phyloP scores from a whole-genome alignment of 495 filamentous ascomycete species.

The Lasiosphaeria miniovina region DNA sequence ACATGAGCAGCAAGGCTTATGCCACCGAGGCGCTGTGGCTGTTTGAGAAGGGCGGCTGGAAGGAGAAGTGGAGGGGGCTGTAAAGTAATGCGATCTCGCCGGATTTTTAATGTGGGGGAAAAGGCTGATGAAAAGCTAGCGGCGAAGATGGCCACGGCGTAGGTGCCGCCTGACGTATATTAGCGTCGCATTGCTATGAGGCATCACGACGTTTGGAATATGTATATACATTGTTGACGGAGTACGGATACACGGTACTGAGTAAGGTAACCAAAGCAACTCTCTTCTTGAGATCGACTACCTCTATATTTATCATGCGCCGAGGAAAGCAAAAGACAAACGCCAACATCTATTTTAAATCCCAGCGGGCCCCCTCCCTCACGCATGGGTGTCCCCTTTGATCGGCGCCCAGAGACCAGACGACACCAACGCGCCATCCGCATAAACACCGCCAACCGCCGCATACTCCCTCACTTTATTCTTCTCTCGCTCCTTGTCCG shows the following conservation, averaged over 20 bases:
- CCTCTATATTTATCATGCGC: too few relatives aligned
- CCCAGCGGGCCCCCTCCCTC: not conserved
- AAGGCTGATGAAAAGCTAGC: not conserved
- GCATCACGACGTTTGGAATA: too few relatives aligned
- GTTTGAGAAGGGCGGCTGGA: conserved; percentile 75
- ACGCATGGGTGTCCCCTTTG: not conserved
- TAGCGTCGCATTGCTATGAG: too few relatives aligned
- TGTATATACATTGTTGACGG: too few relatives aligned
- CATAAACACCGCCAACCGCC: not conserved
- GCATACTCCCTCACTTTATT: not conserved
- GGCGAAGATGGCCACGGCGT: not conserved
- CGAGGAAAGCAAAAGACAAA: too few relatives aligned
- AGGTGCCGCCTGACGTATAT: too few relatives aligned
- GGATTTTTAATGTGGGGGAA: not conserved
- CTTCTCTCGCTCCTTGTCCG: not conserved
- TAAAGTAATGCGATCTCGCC: conserved; percentile 1
- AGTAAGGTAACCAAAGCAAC: too few relatives aligned
- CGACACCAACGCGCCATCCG: not conserved
- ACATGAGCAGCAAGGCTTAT: conserved; percentile 66
- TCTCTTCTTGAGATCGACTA: too few relatives aligned
- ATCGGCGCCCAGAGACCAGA: not conserved
- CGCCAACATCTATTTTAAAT: too few relatives aligned
- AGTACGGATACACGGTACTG: too few relatives aligned
- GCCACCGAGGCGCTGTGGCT: conserved; percentile 91
- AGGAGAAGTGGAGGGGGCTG: conserved; percentile 41